Evolutionary conservation across 345 rosid genomes (phyloP).

Genomic region (Murraya koenigii): DNA sequence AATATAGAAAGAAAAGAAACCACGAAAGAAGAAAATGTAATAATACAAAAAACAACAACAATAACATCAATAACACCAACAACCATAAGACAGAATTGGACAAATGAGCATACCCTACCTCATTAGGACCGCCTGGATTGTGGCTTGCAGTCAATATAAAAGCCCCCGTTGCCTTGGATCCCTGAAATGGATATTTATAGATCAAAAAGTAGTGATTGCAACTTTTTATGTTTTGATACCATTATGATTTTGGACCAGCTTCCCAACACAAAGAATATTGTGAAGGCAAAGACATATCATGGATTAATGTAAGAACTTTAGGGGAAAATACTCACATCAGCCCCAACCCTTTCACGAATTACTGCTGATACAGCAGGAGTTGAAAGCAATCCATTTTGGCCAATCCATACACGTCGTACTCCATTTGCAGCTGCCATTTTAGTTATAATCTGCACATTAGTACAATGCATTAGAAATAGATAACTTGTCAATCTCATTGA

Average conservation of each 20-base stretch:
- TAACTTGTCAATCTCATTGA: not conserved
- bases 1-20: not conserved
- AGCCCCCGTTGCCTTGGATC: constrained; percentile 87
- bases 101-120: constrained; percentile 41
- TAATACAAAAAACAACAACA: not conserved
- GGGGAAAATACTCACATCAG: constrained; percentile 62
- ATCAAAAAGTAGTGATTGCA: constrained; percentile 13
- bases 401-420: constrained; percentile 91
- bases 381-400: constrained; percentile 91
- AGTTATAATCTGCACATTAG: constrained; percentile 61
- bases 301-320: not conserved
- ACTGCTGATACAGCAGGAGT: constrained; percentile 99
- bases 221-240: not conserved
- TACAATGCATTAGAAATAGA: not conserved
- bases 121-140: constrained; percentile 98
- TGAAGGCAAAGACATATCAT: not conserved
- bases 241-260: not conserved
- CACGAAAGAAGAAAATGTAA: not conserved
- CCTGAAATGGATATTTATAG: constrained; percentile 50
- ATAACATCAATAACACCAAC: not conserved
- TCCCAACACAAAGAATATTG: constrained; percentile 4
- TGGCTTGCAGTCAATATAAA: constrained; percentile 99
- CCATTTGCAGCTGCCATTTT: constrained; percentile 99
- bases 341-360: constrained; percentile 87
- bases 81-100: not conserved